phyloP scores from a whole-genome alignment of 495 filamentous ascomycete genomes.

The Margaritispora aquatica region DNA sequence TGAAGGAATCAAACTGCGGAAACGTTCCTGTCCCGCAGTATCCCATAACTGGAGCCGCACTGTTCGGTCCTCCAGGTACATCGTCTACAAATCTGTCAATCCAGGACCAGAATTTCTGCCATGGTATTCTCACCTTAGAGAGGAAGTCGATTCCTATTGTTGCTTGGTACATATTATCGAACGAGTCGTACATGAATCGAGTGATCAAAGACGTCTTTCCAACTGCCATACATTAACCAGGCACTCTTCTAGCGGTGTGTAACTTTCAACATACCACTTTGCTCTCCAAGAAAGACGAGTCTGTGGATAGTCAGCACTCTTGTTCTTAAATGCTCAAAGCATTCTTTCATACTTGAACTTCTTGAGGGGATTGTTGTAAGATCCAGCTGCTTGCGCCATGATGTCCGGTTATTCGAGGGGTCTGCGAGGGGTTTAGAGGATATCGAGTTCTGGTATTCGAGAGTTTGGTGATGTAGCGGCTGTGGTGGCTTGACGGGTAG shows the following conservation, averaged over 20 bases:
- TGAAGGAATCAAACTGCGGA: slow-evolving; percentile 91
- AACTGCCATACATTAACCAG: slow-evolving; percentile 46
- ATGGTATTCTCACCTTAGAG: slow-evolving; percentile 63
- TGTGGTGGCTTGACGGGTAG: not conserved
- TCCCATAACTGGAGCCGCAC: slow-evolving; percentile 98
- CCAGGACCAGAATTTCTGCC: slow-evolving; percentile 7
- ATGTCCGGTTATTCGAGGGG: slow-evolving; percentile 35
- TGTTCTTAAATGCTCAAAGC: slow-evolving; percentile 8
- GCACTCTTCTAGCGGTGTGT: slow-evolving; percentile 3
- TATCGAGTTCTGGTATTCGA: not conserved
- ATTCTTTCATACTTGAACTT: slow-evolving; percentile 82
- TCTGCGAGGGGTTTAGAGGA: not conserved
- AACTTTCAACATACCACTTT: slow-evolving; percentile 70
- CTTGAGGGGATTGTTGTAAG: slow-evolving; percentile 98
- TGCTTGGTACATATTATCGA: slow-evolving; percentile 99
- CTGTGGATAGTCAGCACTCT: slow-evolving; percentile 39
- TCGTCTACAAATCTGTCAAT: slow-evolving; percentile 55
- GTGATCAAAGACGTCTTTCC: slow-evolving; percentile 98
- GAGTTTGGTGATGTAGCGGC: not conserved
- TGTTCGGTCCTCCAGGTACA: slow-evolving; percentile 98
- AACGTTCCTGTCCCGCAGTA: slow-evolving; percentile 94
- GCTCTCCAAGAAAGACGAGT: slow-evolving; percentile 94
- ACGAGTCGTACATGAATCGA: slow-evolving; percentile 99
- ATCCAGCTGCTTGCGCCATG: slow-evolving; percentile 50
- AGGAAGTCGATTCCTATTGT: slow-evolving; percentile 99